Evolutionary conservation across 208 protist species (phyloP).

Genomic region (Herpetomonas tarakana): DNA sequence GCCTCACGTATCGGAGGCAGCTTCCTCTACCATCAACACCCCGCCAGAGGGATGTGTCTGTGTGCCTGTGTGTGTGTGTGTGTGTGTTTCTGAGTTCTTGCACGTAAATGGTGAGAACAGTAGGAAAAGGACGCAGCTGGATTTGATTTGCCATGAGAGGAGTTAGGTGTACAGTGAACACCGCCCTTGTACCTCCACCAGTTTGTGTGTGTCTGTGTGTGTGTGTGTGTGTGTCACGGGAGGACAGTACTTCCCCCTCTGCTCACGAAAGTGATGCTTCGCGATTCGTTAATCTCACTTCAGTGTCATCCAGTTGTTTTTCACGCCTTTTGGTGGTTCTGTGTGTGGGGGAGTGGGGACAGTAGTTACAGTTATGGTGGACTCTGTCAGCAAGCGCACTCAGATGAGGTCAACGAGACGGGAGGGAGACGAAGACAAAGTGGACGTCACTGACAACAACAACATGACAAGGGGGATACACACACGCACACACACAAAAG

Average conservation of each 20-base stretch:
- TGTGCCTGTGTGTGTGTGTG: constrained; percentile 6
- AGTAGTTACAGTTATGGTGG: no score
- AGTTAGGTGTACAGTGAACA: background rate
- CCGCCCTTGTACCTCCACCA: background rate
- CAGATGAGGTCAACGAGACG: no score
- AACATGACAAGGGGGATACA: background rate
- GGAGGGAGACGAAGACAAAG: no score
- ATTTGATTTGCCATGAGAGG: background rate
- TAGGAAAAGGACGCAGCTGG: background rate
- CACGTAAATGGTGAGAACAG: background rate
- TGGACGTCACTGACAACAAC: background rate
- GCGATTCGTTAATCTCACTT: constrained; percentile 1
- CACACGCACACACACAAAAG: background rate
- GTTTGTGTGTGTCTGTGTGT: no score
- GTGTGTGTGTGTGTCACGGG: background rate
- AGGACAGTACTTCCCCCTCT: background rate
- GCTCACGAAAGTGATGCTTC: background rate
- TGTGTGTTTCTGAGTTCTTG: constrained; percentile 1
- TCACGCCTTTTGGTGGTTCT: background rate
- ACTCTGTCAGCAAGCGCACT: no score
- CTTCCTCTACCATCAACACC: no score
- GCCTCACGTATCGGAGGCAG: no score
- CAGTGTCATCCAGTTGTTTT: background rate
- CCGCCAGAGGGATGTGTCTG: no score
- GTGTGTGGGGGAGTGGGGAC: constrained; percentile 6